Base-by-base conservation (phyloP, 2,329 filamentous ascomycete species). In the Fragosphaeria purpurea region DNA sequence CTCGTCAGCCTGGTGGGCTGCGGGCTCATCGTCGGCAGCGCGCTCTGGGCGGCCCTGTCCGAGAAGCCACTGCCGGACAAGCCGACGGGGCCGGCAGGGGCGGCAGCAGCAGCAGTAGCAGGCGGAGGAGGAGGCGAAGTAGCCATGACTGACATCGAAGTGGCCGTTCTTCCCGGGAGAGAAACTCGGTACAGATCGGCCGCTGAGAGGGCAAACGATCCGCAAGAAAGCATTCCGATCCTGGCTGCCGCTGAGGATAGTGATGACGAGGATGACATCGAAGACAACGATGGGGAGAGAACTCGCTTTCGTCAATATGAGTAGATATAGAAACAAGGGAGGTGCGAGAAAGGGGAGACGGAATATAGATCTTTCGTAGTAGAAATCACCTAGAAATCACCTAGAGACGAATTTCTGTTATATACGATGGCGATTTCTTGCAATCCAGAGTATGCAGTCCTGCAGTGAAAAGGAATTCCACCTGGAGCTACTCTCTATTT, bases 21-120 rank as follows among this genome's bases (percentile, higher is more conserved):
- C 50, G 70, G 67, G 5, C 59, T 79, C 41, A 77, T 80, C 41
- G 62, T 79, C 7, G 73, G 75, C 1, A 74, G 74, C 48, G 76
- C 76, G 3, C 59, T 79, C 7, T 75, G 72, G 57, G 74, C 73
- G 1, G 68, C 73, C 4, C 56, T 77, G 38, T 61, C 68, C 50
- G 76, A 72, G 59, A 67, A 66, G 53, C 38, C 32, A 4, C 22
- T 39, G 4, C 13, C 39, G n/a, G 42, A 60, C 50, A 66, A 57
- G 30, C 54, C 60, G 9, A 49, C 7, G 35, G 7, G 7, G 62
- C 58, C 13, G 67, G 68, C 49, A 51, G 65, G 22, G 67, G 69
- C 41, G 41, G 55, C 32, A 57, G 50, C 6, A 10, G 12, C 45
- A 11, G 33, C 63, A 60, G 41, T 51, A 63, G 6, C 53, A 59